Evolutionary conservation across 2,329 filamentous ascomycete species (phyloP).

Genomic region (Scorias spongiosa): DNA sequence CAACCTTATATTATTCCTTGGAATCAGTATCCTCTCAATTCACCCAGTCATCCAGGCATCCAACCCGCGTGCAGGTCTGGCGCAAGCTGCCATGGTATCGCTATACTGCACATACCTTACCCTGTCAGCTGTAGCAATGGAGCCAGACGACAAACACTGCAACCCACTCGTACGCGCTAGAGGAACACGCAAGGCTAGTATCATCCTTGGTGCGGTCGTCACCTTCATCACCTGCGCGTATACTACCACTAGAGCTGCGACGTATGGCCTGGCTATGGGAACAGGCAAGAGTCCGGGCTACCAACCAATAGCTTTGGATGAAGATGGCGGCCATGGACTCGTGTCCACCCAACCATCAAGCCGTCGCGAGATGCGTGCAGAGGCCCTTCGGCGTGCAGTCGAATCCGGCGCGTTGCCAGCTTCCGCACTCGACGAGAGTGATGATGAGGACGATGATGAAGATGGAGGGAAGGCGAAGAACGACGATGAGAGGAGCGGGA

Average conservation of each 20-base stretch:
- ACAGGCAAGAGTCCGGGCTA: slow-evolving; percentile 41
- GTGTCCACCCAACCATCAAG: slow-evolving; percentile 69
- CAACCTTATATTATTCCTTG: slow-evolving; percentile 72
- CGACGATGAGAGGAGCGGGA: slow-evolving; percentile 77
- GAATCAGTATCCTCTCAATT: slow-evolving; percentile 70
- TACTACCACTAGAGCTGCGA: slow-evolving; percentile 90
- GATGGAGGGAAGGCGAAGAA: slow-evolving; percentile 50
- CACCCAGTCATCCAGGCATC: slow-evolving; percentile 81
- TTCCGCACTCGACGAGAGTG: slow-evolving; percentile 66
- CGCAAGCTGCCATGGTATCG: slow-evolving; percentile 94
- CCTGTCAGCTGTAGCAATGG: slow-evolving; percentile 97
- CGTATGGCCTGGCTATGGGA: slow-evolving; percentile 67
- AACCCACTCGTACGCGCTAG: slow-evolving; percentile 80
- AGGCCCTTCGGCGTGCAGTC: slow-evolving; percentile 79
- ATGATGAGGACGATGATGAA: slow-evolving; percentile 49
- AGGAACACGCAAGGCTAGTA: slow-evolving; percentile 75
- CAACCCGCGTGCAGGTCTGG: slow-evolving; percentile 84
- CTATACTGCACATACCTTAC: slow-evolving; percentile 98
- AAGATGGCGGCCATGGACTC: slow-evolving; percentile 68
- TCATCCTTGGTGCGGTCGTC: slow-evolving; percentile 83
- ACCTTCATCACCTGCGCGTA: slow-evolving; percentile 96
- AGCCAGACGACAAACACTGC: slow-evolving; percentile 85
- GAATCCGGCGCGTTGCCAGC: slow-evolving; percentile 86
- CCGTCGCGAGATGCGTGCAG: slow-evolving; percentile 81
- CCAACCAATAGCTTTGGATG: slow-evolving; percentile 47